Evolutionary conservation across 2,329 filamentous ascomycete genomes (phyloP).

Genomic region (Xylariomycetidae sp.): DNA sequence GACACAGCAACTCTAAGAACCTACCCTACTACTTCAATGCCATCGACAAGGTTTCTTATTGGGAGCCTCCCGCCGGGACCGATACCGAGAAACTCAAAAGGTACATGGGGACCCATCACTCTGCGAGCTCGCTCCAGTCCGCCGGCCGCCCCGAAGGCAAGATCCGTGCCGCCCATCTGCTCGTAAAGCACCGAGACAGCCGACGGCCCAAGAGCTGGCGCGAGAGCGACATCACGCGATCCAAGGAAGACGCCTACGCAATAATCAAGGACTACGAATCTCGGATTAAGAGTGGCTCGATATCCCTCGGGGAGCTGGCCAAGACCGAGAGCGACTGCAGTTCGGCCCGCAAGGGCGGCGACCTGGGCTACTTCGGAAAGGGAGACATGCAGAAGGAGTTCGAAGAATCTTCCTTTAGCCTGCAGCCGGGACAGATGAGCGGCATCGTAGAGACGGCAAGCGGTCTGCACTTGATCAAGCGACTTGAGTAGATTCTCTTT

Average conservation of each 20-base stretch:
- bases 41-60: constrained; percentile 79
- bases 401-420: constrained; percentile 89
- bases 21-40: constrained; percentile 98
- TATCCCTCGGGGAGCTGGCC: constrained; percentile 76
- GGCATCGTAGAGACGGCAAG: constrained; percentile 86
- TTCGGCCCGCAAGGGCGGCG: constrained; percentile 88
- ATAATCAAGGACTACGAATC: constrained; percentile 73
- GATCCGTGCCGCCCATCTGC: constrained; percentile 87
- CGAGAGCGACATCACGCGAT: constrained; percentile 80
- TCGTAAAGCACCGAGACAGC: constrained; percentile 90
- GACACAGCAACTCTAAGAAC: constrained; percentile 97
- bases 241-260: constrained; percentile 77
- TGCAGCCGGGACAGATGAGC: constrained; percentile 84
- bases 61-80: constrained; percentile 86
- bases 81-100: constrained; percentile 89
- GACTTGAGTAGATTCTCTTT: constrained; percentile 23
- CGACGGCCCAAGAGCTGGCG: constrained; percentile 90
- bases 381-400: constrained; percentile 99
- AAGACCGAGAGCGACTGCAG: constrained; percentile 90
- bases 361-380: constrained; percentile 89
- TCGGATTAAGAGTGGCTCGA: constrained; percentile 67
- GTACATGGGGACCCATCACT: constrained; percentile 90
- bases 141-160: constrained; percentile 59
- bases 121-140: constrained; percentile 42
- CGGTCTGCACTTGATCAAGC: constrained; percentile 91